Base-by-base conservation (phyloP, 176 grass and related monocot species). In the Neostapfia colusana region DNA sequence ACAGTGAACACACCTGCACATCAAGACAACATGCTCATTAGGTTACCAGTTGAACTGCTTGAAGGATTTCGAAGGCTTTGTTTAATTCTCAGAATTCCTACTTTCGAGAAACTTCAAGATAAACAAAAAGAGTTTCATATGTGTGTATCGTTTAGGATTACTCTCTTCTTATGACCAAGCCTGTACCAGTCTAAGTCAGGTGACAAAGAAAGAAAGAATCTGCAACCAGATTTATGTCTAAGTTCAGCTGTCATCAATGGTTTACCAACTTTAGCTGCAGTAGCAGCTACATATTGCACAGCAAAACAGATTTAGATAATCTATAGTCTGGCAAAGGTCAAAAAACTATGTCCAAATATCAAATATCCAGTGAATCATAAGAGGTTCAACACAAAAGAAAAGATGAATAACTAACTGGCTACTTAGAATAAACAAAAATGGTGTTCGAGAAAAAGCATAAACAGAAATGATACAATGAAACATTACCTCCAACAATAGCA, bases 401-500 rank as follows among this genome's bases (percentile, higher is more conserved):
- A 69, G 14, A 15, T 2, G 5, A n/a, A 37, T 53, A 68, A 69
- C 25, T 53, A 13, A 62, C 14, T 45, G 13, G 12, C 12, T 67
- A 60, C 15, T 58, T 46, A 76, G 42, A 67, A 62, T 60, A 45
- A 34, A 49, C 17, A 31, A 65, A 72, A 68, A 90, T 31, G 31
- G 31, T 31, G 31, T 31, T 31, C 31, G 31, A 31, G 31, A 31
- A 28, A 63, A 44, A 44, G 42, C 42, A 44, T 11, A 44, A 44
- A 44, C 31, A 3, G 31, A 31, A 31, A 31, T 54, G 43, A 39
- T 11, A 57, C 4, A 41, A 24, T 54, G 68, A 69, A 86, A 77
- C 67, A 51, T 76, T 99, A 99, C 95, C 95, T 95, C 95, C 95
- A 85, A 99, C 91, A 69, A 99, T 99, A 53, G 95, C 95, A 6